A percentile compares a stretch with the other conserved stretches of the same genome.
Conservation (phyloP, 2,329 filamentous ascomycete species). For the Exophiala aquamarina region DNA sequence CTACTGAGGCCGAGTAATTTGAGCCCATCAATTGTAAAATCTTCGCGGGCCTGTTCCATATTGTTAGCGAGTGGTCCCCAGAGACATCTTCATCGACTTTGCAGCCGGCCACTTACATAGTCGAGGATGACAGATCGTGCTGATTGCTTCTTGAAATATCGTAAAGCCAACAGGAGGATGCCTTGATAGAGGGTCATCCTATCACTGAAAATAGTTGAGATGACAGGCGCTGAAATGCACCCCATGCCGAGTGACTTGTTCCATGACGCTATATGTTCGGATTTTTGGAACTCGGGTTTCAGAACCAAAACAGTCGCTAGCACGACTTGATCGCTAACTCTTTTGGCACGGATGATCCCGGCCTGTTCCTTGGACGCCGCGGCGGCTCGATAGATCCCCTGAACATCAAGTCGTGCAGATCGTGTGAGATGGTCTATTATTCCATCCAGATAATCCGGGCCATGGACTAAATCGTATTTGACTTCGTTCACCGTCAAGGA, state of each 20-base stretch:
- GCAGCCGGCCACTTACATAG: constrained; percentile 61
- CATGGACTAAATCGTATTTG: constrained; percentile 80
- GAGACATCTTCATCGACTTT: neutral
- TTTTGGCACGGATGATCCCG: constrained; percentile 80
- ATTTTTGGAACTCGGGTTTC: constrained; percentile 66
- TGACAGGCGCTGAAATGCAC: constrained; percentile 77
- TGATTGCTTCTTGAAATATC: constrained; percentile 78
- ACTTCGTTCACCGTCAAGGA: constrained; percentile 71
- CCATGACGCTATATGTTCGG: constrained; percentile 67
- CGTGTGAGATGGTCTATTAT: constrained; percentile 74
- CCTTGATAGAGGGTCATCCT: constrained; percentile 75
- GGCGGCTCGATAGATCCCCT: constrained; percentile 76
- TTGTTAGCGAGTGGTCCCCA: neutral
- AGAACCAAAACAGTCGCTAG: constrained; percentile 80
- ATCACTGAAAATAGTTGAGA: constrained; percentile 65
- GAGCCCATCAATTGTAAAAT: constrained; percentile 71
- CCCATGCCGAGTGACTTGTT: constrained; percentile 62
- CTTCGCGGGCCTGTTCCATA: constrained; percentile 60
- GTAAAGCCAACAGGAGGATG: constrained; percentile 74
- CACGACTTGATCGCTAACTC: constrained; percentile 64
- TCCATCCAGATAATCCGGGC: constrained; percentile 70
- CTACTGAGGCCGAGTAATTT: constrained; percentile 78
- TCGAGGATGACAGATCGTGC: constrained; percentile 72
- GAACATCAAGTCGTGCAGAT: constrained; percentile 72
- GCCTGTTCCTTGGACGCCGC: constrained; percentile 70